These are phyloP conservation scores for Phoenix dactylifera DNA, from an alignment of 176 grass and related monocot species.

Conservation along the genomic window DNA sequence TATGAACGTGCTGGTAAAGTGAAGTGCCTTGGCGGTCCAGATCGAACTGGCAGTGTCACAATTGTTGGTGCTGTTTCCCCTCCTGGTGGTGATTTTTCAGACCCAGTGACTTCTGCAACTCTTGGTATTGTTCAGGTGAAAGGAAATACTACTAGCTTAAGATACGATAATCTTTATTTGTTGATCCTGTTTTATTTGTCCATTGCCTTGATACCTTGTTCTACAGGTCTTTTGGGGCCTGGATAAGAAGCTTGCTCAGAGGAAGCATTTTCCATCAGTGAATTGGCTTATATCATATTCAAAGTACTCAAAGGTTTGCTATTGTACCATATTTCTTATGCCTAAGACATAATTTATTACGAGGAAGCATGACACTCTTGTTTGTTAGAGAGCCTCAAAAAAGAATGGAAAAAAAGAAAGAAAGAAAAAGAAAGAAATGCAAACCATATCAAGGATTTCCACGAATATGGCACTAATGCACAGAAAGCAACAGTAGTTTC, in stretches of 20 bases:
- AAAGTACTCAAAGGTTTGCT: slow-evolving; percentile 82
- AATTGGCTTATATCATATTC: slow-evolving; percentile 99
- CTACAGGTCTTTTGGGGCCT: slow-evolving; percentile 97
- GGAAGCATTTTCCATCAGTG: slow-evolving; percentile 98
- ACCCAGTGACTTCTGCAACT: slow-evolving; percentile 96
- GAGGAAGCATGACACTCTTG: too few relatives aligned
- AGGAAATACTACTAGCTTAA: neutral
- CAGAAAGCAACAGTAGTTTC: too few relatives aligned
- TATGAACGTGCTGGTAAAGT: slow-evolving; percentile 99
- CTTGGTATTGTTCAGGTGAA: slow-evolving; percentile 95
- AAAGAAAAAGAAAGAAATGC: too few relatives aligned
- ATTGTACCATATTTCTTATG: too few relatives aligned
- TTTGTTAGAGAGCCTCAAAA: too few relatives aligned
- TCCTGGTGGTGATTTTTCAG: slow-evolving; percentile 98
- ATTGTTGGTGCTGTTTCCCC: slow-evolving; percentile 98
- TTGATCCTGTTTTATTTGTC: slow-evolving; percentile 1
- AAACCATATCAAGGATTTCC: too few relatives aligned
- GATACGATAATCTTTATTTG: neutral
- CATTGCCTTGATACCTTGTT: slow-evolving; percentile 6
- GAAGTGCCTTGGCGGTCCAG: slow-evolving; percentile 85
- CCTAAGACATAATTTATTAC: too few relatives aligned
- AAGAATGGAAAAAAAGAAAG: too few relatives aligned
- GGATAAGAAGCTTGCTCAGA: slow-evolving; percentile 98
- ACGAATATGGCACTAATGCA: too few relatives aligned
- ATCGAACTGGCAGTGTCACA: slow-evolving; percentile 92